phyloP scores from a whole-genome alignment of 208 protist genomes.

The Spongospora subterranea region DNA sequence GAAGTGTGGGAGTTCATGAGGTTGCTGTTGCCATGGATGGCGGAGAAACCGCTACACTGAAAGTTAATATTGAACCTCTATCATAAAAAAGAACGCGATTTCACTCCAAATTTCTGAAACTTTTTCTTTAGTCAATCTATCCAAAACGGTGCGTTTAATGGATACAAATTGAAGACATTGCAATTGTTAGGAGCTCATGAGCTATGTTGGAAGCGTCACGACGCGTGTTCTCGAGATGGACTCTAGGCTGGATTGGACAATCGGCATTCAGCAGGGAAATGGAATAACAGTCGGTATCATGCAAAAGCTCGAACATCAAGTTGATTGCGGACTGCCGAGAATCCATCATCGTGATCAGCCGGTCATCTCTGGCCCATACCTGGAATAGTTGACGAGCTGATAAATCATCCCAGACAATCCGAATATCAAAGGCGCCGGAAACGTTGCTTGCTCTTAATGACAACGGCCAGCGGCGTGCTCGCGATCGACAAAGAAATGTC shows the following conservation, averaged over 20 bases:
- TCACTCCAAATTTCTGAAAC: background rate
- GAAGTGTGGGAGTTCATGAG: background rate
- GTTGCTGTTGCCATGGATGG: background rate
- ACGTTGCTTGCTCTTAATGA: background rate
- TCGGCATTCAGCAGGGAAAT: background rate
- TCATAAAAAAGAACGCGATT: background rate
- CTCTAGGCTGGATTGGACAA: background rate
- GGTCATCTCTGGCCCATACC: background rate
- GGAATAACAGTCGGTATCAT: background rate
- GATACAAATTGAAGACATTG: constrained; percentile 11
- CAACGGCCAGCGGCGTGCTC: background rate
- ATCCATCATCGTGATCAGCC: background rate
- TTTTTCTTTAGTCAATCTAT: constrained; percentile 4
- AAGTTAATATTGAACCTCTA: background rate
- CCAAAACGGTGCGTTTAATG: constrained; percentile 1
- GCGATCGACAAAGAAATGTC: constrained; percentile 9
- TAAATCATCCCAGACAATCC: constrained; percentile 12
- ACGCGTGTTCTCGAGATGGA: background rate
- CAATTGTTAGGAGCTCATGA: background rate
- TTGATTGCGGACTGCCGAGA: background rate
- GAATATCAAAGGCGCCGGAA: background rate
- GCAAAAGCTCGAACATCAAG: background rate
- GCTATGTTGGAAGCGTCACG: background rate
- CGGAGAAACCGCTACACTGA: background rate
- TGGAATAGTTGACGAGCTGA: background rate